Conservation (phyloP, 2,329 filamentous ascomycete genomes). For the Hypomyces rosellus region DNA sequence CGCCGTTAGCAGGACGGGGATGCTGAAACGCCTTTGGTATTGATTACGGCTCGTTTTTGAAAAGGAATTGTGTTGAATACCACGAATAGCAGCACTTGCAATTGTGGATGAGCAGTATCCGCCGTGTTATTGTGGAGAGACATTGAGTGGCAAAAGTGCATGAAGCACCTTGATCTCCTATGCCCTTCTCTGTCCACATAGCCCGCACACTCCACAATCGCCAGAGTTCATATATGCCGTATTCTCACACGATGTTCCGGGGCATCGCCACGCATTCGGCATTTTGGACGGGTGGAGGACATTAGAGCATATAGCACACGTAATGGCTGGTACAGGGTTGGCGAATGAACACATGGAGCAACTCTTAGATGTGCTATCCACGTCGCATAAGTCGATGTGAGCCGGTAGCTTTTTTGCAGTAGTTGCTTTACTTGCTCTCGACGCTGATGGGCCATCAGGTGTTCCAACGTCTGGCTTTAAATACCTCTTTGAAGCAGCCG, state of each 20-base stretch:
- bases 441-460: no score
- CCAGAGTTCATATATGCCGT: slow-evolving; percentile 60
- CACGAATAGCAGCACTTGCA: no score
- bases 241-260: slow-evolving; percentile 45
- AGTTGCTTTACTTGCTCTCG: neutral
- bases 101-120: no score
- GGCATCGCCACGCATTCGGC: slow-evolving; percentile 58
- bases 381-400: neutral
- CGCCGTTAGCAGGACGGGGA: no score
- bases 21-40: no score
- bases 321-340: slow-evolving; percentile 49
- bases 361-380: neutral
- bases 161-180: neutral
- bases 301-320: slow-evolving; percentile 64
- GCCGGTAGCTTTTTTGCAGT: neutral
- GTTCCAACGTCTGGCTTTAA: no score
- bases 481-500: neutral
- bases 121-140: no score
- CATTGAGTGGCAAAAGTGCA: no score
- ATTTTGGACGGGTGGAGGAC: slow-evolving; percentile 54
- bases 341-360: slow-evolving; percentile 64
- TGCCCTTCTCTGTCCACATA: slow-evolving; percentile 51
- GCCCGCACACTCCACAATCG: slow-evolving; percentile 63
- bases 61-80: no score
- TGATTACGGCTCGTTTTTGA: no score